These are phyloP conservation scores for Boeremia lycopersici DNA, from an alignment of 2,329 filamentous ascomycete species.

Conservation along the genomic window DNA sequence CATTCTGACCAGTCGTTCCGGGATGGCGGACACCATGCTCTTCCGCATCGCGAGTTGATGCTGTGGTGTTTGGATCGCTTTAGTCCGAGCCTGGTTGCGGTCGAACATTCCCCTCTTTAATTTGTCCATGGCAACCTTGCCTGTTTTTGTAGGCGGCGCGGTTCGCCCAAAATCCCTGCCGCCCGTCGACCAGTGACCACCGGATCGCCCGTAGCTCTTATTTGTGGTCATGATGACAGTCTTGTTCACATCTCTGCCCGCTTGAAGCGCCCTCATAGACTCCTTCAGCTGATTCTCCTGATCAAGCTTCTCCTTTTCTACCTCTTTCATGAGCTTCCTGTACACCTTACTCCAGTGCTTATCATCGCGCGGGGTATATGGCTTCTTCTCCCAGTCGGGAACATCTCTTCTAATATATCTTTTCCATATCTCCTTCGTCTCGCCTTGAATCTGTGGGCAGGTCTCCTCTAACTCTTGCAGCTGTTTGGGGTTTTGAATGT, in stretches of 20 bases:
- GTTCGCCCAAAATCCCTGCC: constrained; percentile 34
- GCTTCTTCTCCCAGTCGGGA: constrained; percentile 66
- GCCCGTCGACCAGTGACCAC: constrained; percentile 24
- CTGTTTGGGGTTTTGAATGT: constrained; percentile 74
- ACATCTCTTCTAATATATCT: constrained; percentile 81
- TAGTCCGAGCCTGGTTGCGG: constrained; percentile 39
- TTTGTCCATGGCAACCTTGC: constrained; percentile 45
- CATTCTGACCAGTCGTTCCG: constrained; percentile 41
- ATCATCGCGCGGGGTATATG: constrained; percentile 67
- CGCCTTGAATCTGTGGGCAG: constrained; percentile 75
- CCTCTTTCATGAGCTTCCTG: constrained; percentile 52
- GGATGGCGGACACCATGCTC: constrained; percentile 32
- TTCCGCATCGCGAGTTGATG: constrained; percentile 36
- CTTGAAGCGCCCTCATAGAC: constrained; percentile 40
- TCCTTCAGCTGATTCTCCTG: constrained; percentile 42
- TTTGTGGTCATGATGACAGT: constrained; percentile 40
- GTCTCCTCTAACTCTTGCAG: constrained; percentile 73
- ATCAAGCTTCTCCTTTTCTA: constrained; percentile 44
- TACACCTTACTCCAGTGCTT: constrained; percentile 81
- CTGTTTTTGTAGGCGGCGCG: constrained; percentile 40
- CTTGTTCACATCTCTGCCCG: constrained; percentile 38
- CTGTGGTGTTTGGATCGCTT: constrained; percentile 34
- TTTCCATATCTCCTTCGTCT: constrained; percentile 76
- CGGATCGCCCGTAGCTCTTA: constrained; percentile 29
- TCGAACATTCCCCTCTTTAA: constrained; percentile 42